phyloP scores from a whole-genome alignment of 108 stramenopile genomes.

The Mediolabrus comicus region DNA sequence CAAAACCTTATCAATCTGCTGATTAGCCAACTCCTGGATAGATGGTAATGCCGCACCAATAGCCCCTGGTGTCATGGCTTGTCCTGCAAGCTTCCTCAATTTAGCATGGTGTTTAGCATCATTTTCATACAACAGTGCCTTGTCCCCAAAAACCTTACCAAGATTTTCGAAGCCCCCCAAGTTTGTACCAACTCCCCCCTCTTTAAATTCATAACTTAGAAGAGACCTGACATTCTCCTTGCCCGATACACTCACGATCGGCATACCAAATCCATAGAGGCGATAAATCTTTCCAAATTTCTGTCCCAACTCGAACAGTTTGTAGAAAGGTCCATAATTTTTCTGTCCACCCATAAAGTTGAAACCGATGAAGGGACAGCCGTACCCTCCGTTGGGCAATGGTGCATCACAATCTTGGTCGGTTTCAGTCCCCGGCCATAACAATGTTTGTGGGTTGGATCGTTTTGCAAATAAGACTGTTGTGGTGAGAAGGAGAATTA shows the following conservation, averaged over 20 bases:
- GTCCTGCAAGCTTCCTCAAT: slow-evolving; percentile 34
- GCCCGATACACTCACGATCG: slow-evolving; percentile 11
- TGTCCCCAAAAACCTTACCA: slow-evolving; percentile 9
- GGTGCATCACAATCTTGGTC: slow-evolving; percentile 7
- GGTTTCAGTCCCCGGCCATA: slow-evolving; percentile 16
- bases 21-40: slow-evolving; percentile 21
- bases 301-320: neutral
- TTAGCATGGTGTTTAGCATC: slow-evolving; percentile 19
- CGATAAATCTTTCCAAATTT: slow-evolving; percentile 20
- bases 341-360: neutral
- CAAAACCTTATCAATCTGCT: slow-evolving; percentile 17
- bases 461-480: neutral
- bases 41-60: slow-evolving; percentile 24
- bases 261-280: slow-evolving; percentile 1
- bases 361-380: slow-evolving; percentile 1
- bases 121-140: slow-evolving; percentile 23
- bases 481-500: neutral
- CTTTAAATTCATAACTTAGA: slow-evolving; percentile 18
- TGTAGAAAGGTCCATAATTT: slow-evolving; percentile 13
- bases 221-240: slow-evolving; percentile 20
- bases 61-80: slow-evolving; percentile 33
- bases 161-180: neutral
- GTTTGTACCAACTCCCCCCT: slow-evolving; percentile 5
- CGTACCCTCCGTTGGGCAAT: slow-evolving; percentile 8
- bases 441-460: slow-evolving; percentile 8